A percentile compares a stretch with the other conserved stretches of the same genome.
Evolutionary conservation across 805 yeast species (phyloP).

Genomic region (Metschnikowia koreensis): DNA sequence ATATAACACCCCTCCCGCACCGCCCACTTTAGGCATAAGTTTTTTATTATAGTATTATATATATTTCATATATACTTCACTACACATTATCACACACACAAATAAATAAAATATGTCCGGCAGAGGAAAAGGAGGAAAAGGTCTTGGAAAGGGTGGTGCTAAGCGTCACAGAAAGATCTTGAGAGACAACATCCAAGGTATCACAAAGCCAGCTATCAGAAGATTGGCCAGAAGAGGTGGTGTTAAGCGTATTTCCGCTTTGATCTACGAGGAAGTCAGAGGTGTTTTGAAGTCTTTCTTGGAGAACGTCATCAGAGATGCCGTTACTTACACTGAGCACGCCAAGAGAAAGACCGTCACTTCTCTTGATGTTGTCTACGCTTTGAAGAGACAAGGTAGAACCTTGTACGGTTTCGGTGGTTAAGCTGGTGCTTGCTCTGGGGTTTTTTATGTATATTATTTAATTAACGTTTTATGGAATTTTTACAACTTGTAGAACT

Average conservation of each 20-base stretch:
- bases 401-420: constrained; percentile 99
- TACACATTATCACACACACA: constrained; percentile 2
- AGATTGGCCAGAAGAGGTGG: constrained; percentile 99
- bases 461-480: constrained; percentile 11
- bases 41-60: constrained; percentile 1
- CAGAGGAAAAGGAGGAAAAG: constrained; percentile 99
- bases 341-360: constrained; percentile 99
- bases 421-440: constrained; percentile 34
- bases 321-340: constrained; percentile 99
- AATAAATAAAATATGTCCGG: constrained; percentile 69
- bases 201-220: constrained; percentile 99
- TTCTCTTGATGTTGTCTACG: constrained; percentile 97
- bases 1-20: constrained; percentile 19
- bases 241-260: constrained; percentile 99
- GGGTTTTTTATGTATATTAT: constrained; percentile 12
- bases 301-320: constrained; percentile 97
- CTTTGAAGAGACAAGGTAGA: constrained; percentile 99
- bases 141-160: constrained; percentile 99
- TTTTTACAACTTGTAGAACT: not conserved
- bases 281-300: constrained; percentile 93
- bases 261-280: constrained; percentile 98
- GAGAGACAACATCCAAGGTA: constrained; percentile 99
- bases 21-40: not conserved
- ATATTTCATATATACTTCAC: constrained; percentile 3
- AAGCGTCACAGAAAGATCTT: constrained; percentile 99